These are phyloP conservation scores for Debaryomyces coudertii DNA, from an alignment of 1,139 yeast species.

Conservation along the genomic window DNA sequence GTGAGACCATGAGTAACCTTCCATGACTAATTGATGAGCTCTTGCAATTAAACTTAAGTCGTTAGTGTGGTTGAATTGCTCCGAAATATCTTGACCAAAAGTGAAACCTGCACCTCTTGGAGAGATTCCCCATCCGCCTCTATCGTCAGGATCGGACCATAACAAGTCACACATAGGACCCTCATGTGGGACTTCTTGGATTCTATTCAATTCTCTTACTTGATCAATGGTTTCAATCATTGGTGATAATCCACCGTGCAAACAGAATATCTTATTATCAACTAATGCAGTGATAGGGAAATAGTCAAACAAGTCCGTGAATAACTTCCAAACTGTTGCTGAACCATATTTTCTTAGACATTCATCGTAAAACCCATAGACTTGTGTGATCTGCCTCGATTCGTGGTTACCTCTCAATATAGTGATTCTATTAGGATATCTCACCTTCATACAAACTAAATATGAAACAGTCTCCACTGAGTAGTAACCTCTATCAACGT, in stretches of 20 bases:
- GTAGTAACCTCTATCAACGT: conserved; percentile 96
- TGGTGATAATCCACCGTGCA: conserved; percentile 97
- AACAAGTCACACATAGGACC: conserved; percentile 98
- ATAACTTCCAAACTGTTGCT: conserved; percentile 88
- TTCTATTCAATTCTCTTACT: conserved; percentile 81
- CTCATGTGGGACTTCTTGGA: conserved; percentile 97
- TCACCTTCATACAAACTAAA: conserved; percentile 86
- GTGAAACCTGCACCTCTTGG: conserved; percentile 98
- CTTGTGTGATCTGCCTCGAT: conserved; percentile 95
- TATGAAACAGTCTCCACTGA: conserved; percentile 90
- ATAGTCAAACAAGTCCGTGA: conserved; percentile 83
- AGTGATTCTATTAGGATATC: conserved; percentile 93
- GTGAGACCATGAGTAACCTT: conserved; percentile 82
- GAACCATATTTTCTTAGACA: conserved; percentile 93
- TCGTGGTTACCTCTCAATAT: conserved; percentile 97
- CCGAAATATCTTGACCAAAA: conserved; percentile 54
- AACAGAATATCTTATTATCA: conserved; percentile 86
- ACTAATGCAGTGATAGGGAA: conserved; percentile 93
- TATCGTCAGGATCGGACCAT: conserved; percentile 98
- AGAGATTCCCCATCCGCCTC: conserved; percentile 95
- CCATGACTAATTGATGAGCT: conserved; percentile 98
- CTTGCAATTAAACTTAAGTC: conserved; percentile 87
- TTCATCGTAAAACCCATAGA: conserved; percentile 97
- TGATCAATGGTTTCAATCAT: conserved; percentile 88
- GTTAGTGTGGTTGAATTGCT: conserved; percentile 83